Base-by-base conservation (phyloP, 2,329 filamentous ascomycete species). In the Lachnellula occidentalis region DNA sequence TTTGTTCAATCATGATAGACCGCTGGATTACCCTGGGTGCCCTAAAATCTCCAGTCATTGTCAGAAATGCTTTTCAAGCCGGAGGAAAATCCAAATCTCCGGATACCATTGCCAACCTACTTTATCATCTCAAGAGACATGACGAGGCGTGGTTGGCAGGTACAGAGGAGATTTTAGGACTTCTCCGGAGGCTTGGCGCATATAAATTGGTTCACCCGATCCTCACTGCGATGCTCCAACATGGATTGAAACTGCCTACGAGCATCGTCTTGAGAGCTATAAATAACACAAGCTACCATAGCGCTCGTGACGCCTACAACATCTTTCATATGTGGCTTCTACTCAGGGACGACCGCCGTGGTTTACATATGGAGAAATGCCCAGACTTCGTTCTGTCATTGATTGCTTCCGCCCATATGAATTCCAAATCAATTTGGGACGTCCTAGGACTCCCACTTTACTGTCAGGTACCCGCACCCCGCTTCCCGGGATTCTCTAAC, bases 11-110 rank as follows among this genome's bases (percentile, higher is more conserved):
- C 12, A 27, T 46, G 22, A 9, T 46, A 5, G 22, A 34, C 12
- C 59, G 58, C 36, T 67, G 64, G 65, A 58, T 56, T 15, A 56
- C 49, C 34, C 62, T 56, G 43, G 51, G 45, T 5, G 19, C 47
- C 24, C 22, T 64, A 3, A 41, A 34, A 19, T 45, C 59, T 22
- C 47, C 57, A 19, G 36, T 17, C 17, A 31, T 48, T 3, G 45
- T 61, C 15, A 55, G 50, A 21, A 55, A 54, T 41, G 46, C 51
- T 9, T 64, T 60, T 22, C 52, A 59, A 47, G 45, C 55, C 48
- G 22, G 8, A 27, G 41, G 34, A 37, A 12, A 31, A 5, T 19
- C 19, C 17, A 12, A 31, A 5, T 19, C 19, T 21, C 5, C 31
- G n/a, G 36, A 3, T 45, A 39, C 56, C 34, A 39, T 53, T 41